Percentiles rank a stretch among this genome's conserved stretches.
Evolutionary conservation across 2,329 filamentous ascomycete genomes (phyloP).

Genomic region (Penicillium freii): DNA sequence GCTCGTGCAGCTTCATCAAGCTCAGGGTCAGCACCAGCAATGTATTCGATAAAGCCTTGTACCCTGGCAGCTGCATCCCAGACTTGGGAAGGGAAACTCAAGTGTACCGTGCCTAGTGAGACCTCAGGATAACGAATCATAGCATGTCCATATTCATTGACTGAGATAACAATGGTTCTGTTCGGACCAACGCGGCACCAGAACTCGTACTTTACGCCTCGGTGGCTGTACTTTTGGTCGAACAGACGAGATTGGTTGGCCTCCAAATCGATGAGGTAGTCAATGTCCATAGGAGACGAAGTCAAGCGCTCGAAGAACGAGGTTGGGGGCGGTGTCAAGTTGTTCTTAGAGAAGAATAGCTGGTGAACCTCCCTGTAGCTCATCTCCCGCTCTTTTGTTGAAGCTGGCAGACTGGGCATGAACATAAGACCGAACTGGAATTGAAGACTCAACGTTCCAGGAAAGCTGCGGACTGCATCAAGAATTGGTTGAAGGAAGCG

Average conservation of each 20-base stretch:
- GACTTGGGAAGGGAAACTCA: conserved; percentile 39
- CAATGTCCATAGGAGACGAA: conserved; percentile 41
- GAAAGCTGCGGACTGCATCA: conserved; percentile 35
- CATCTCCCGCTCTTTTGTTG: conserved; percentile 5
- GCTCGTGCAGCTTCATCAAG: conserved; percentile 30
- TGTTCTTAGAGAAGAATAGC: conserved; percentile 34
- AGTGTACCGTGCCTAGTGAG: conserved; percentile 35
- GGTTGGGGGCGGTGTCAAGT: conserved; percentile 28
- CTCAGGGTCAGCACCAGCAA: conserved; percentile 21
- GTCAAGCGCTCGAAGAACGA: conserved; percentile 41
- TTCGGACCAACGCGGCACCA: conserved; percentile 36
- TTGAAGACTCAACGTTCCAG: conserved; percentile 37
- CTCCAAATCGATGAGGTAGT: conserved; percentile 39
- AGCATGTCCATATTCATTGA: conserved; percentile 35
- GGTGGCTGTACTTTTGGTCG: conserved; percentile 23
- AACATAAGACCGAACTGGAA: conserved; percentile 37
- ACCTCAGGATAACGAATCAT: conserved; percentile 26
- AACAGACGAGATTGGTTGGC: conserved; percentile 27
- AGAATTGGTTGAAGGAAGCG: conserved; percentile 31
- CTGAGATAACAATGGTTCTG: conserved; percentile 32
- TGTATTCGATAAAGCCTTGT: conserved; percentile 28
- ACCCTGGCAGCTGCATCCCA: conserved; percentile 43
- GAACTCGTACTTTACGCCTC: conserved; percentile 39
- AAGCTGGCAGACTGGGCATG: conserved; percentile 32
- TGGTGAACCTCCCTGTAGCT: conserved; percentile 26